Percentiles rank a stretch among this genome's conserved stretches.
These are phyloP conservation scores for Hyphopichia wangnamkhiaoensis DNA, from an alignment of 1,139 yeast species.

Conservation along the genomic window DNA sequence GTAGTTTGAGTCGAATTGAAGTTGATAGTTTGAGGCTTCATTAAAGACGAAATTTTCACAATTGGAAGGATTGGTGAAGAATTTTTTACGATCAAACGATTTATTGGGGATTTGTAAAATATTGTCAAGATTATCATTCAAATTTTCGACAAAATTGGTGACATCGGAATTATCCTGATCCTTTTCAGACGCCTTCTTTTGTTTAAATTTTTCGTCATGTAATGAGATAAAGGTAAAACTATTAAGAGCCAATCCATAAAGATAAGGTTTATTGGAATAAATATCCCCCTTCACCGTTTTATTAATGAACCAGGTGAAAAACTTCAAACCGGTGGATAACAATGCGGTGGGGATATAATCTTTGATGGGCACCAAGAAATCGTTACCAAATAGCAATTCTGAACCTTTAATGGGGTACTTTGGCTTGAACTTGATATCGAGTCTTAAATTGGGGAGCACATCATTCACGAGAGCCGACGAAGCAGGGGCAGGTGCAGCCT, in stretches of 20 bases:
- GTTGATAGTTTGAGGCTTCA: conserved; percentile 24
- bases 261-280: conserved; percentile 58
- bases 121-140: conserved; percentile 20
- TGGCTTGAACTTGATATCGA: conserved; percentile 42
- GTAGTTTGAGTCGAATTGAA: conserved; percentile 43
- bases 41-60: conserved; percentile 35
- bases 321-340: conserved; percentile 50
- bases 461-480: background rate
- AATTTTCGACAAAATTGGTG: conserved; percentile 20
- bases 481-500: background rate
- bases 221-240: conserved; percentile 48
- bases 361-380: conserved; percentile 59
- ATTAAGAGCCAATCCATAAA: conserved; percentile 63
- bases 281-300: conserved; percentile 67
- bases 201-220: conserved; percentile 6
- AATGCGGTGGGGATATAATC: conserved; percentile 57
- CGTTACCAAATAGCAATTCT: conserved; percentile 66
- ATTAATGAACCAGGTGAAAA: conserved; percentile 59
- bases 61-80: conserved; percentile 29
- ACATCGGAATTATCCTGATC: conserved; percentile 1
- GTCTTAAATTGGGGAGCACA: conserved; percentile 31
- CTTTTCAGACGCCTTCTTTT: background rate
- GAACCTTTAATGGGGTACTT: conserved; percentile 48
- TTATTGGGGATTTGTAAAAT: conserved; percentile 28
- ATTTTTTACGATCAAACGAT: conserved; percentile 34